Evolutionary conservation across 352 stramenopile genomes (phyloP).

Genomic region (Globisporangium alternatum): DNA sequence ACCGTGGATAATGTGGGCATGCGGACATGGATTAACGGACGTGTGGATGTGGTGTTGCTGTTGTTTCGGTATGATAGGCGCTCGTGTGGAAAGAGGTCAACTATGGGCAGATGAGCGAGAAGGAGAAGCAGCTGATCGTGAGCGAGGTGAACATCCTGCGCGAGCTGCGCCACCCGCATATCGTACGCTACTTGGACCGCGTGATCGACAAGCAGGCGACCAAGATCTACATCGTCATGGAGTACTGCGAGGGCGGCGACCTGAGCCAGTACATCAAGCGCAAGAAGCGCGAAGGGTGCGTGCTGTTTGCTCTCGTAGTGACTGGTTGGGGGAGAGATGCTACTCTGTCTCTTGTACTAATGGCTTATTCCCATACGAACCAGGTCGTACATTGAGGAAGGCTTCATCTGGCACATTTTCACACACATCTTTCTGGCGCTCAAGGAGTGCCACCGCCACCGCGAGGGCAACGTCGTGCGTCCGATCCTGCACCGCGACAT

Average conservation of each 20-base stretch:
- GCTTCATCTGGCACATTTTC: slow-evolving; percentile 93
- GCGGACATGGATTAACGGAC: neutral
- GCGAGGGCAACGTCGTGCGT: slow-evolving; percentile 71
- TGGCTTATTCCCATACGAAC: too few species aligned
- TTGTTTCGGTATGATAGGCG: slow-evolving; percentile 32
- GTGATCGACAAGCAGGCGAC: slow-evolving; percentile 92
- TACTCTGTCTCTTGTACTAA: neutral
- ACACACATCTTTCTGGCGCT: slow-evolving; percentile 91
- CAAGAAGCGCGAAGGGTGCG: slow-evolving; percentile 85
- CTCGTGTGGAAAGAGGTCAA: slow-evolving; percentile 93
- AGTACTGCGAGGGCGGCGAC: slow-evolving; percentile 91
- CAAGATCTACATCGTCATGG: slow-evolving; percentile 95
- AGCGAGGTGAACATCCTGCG: slow-evolving; percentile 94
- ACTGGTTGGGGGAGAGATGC: neutral
- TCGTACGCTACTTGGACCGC: slow-evolving; percentile 92
- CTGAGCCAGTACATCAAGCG: slow-evolving; percentile 90
- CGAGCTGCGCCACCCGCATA: slow-evolving; percentile 91
- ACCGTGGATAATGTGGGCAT: neutral
- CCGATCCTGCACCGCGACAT: slow-evolving; percentile 91
- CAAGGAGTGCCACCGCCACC: slow-evolving; percentile 88
- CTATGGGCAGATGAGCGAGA: slow-evolving; percentile 91
- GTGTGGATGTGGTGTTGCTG: too few species aligned
- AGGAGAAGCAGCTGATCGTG: slow-evolving; percentile 94
- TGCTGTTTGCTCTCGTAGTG: neutral
- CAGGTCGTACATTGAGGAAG: slow-evolving; percentile 90